A percentile compares a stretch with the other conserved stretches of the same genome.
These are phyloP conservation scores for maize (Zea mays) DNA, from an alignment of 176 grass and related monocot genomes.

Conservation along the genomic window Zm-B73-REFERENCE-NAM-5.0 NC_050100.1:47079001-47079500, in stretches of 20 bases:
- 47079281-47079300: constrained; percentile 28
- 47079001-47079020: background rate
- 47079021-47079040: background rate
- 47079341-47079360: constrained; percentile 34
- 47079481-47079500: constrained; percentile 31
- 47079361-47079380: constrained; percentile 34
- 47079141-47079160: background rate
- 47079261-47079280: background rate
- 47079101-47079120: background rate
- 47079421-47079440: constrained; percentile 29
- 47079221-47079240: constrained; percentile 7
- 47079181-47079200: constrained; percentile 34
- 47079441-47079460: constrained; percentile 39
- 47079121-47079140: background rate
- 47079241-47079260: background rate
- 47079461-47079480: constrained; percentile 37
- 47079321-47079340: constrained; percentile 5
- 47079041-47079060: background rate
- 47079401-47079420: constrained; percentile 41
- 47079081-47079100: background rate
- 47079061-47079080: background rate
- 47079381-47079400: background rate
- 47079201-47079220: background rate
- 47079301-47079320: constrained; percentile 35
- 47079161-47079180: background rate